These are phyloP conservation scores for Heliophila coronopifolia DNA, from an alignment of 441 rosid genomes.

Conservation along the genomic window DNA sequence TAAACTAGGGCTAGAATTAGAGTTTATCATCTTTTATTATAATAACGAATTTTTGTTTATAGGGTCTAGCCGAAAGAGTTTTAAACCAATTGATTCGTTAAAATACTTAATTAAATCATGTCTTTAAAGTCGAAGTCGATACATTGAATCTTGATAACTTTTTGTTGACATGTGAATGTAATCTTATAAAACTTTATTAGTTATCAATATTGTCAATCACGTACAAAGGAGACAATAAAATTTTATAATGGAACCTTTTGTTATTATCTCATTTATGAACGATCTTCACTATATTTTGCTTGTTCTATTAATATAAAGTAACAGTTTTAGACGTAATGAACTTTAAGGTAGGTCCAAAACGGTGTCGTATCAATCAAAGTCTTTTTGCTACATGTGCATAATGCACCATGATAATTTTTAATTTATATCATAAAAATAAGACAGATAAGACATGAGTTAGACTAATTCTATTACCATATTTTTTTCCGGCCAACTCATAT, in stretches of 20 bases:
- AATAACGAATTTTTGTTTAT: not conserved
- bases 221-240: constrained; percentile 11
- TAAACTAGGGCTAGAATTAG: too few relatives aligned
- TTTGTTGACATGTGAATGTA: constrained; percentile 25
- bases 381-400: constrained; percentile 3
- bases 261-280: constrained; percentile 20
- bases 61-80: not conserved
- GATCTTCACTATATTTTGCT: constrained; percentile 9
- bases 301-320: constrained; percentile 18
- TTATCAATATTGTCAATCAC: constrained; percentile 31
- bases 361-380: constrained; percentile 21
- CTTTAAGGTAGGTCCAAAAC: constrained; percentile 14
- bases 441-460: constrained; percentile 4
- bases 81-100: not conserved
- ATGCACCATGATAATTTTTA: constrained; percentile 22
- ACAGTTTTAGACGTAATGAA: constrained; percentile 30
- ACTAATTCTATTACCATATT: too few relatives aligned
- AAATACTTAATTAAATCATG: not conserved
- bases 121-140: constrained; percentile 18
- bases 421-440: not conserved
- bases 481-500: too few relatives aligned
- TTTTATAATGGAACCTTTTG: constrained; percentile 16
- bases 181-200: constrained; percentile 28
- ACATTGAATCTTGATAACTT: constrained; percentile 23
- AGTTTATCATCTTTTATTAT: not conserved